phyloP scores from a whole-genome alignment of 768 basidiomycete genomes.

The Agrocybe pediades region DNA sequence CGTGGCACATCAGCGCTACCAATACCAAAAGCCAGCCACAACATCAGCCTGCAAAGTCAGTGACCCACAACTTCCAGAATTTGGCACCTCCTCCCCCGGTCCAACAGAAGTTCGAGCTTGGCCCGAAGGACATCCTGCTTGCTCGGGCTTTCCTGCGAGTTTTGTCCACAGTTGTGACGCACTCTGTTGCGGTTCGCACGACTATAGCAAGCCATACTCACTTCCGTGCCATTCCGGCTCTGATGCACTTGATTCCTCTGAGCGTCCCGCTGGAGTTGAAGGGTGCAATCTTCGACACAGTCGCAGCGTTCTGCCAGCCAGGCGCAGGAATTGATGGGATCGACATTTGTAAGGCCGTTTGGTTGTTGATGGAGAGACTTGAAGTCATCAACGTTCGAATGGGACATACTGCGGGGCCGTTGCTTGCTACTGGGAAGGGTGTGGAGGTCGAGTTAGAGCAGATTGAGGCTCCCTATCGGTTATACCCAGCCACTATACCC shows the following conservation, averaged over 20 bases:
- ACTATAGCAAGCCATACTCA: constrained; percentile 76
- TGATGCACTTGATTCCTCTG: constrained; percentile 77
- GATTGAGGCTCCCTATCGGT: constrained; percentile 73
- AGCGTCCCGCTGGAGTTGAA: constrained; percentile 90
- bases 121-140: constrained; percentile 74
- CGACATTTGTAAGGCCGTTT: constrained; percentile 81
- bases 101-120: constrained; percentile 49
- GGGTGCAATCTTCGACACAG: constrained; percentile 77
- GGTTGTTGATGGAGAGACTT: constrained; percentile 81
- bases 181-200: constrained; percentile 77
- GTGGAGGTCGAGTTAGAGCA: constrained; percentile 88
- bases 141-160: constrained; percentile 83
- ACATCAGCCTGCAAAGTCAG: constrained; percentile 27
- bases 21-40: constrained; percentile 46
- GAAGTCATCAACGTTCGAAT: constrained; percentile 81
- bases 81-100: constrained; percentile 40
- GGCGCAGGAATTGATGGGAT: constrained; percentile 73
- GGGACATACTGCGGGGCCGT: constrained; percentile 35
- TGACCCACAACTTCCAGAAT: constrained; percentile 34
- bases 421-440: constrained; percentile 66
- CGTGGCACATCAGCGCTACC: constrained; percentile 64
- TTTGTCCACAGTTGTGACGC: constrained; percentile 70
- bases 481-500: constrained; percentile 89
- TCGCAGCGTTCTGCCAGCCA: constrained; percentile 82
- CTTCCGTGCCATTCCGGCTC: constrained; percentile 79